Evolutionary conservation across 305 asterid species (phyloP).

Genomic region (Striga hermonthica): DNA sequence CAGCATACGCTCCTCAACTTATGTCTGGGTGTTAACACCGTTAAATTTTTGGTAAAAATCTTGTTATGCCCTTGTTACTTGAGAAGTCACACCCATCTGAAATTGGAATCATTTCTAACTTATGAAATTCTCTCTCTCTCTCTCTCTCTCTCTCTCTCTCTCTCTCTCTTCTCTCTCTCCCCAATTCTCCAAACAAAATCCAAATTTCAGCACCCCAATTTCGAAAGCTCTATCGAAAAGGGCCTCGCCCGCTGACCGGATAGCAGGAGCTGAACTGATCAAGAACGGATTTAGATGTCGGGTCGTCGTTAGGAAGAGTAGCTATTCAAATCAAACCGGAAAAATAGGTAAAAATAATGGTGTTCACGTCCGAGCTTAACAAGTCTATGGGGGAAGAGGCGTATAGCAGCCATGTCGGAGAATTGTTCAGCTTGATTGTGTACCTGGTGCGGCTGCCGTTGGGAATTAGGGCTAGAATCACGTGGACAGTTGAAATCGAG

Average conservation of each 20-base stretch:
- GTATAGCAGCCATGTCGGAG: conserved; percentile 78
- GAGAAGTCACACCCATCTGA: too few species aligned
- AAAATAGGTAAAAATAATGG: conserved; percentile 49
- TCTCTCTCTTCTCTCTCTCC: too few species aligned
- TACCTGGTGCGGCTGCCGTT: conserved; percentile 51
- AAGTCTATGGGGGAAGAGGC: conserved; percentile 59
- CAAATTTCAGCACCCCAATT: too few species aligned
- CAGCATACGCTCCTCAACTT: too few species aligned
- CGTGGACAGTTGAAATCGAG: conserved; percentile 70
- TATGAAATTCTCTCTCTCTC: too few species aligned
- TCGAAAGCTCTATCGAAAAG: conserved; percentile 51
- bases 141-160: too few species aligned
- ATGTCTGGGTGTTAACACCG: too few species aligned
- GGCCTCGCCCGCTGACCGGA: conserved; percentile 64
- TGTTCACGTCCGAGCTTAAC: conserved; percentile 37
- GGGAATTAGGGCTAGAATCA: conserved; percentile 49
- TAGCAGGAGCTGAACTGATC: conserved; percentile 71
- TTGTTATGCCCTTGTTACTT: too few species aligned
- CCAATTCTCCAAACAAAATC: too few species aligned
- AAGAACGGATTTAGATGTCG: conserved; percentile 42
- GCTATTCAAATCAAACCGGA: conserved; percentile 69
- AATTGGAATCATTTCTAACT: too few species aligned
- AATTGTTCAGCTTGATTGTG: conserved; percentile 64
- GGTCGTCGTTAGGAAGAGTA: conserved; percentile 49
- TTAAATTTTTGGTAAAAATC: too few species aligned